A percentile compares a stretch with the other conserved stretches of the same genome.
Evolutionary conservation across 2,329 filamentous ascomycete species (phyloP).

Genomic region (Elsinoe ampelina): DNA sequence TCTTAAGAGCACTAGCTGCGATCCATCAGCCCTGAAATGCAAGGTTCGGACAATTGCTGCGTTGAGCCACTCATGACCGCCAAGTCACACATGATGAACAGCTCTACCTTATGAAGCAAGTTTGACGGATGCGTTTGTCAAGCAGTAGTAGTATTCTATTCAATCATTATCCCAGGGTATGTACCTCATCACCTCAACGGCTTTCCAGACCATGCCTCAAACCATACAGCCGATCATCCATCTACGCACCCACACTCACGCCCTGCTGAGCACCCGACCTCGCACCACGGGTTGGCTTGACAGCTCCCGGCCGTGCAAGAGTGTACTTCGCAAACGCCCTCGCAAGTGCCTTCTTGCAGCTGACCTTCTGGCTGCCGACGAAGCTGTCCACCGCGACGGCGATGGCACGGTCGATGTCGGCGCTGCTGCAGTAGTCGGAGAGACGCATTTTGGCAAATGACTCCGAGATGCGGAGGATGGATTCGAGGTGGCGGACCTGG

Average conservation of each 20-base stretch:
- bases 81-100: too few species aligned
- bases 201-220: not conserved
- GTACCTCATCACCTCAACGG: not conserved
- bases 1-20: too few species aligned
- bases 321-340: conserved; percentile 92
- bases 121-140: too few species aligned
- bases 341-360: conserved; percentile 91
- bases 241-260: conserved; percentile 16
- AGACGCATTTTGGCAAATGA: conserved; percentile 95
- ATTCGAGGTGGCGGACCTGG: conserved; percentile 92
- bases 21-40: too few species aligned
- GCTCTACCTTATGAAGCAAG: too few species aligned
- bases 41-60: too few species aligned
- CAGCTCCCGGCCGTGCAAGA: conserved; percentile 36
- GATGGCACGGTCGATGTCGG: conserved; percentile 94
- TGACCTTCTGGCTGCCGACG: conserved; percentile 91
- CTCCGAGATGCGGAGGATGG: conserved; percentile 91
- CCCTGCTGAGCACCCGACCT: not conserved
- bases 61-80: too few species aligned
- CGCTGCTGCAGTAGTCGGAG: conserved; percentile 83
- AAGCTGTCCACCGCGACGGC: conserved; percentile 95
- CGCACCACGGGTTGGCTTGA: conserved; percentile 16
- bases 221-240: not conserved
- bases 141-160: not conserved
- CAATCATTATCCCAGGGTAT: not conserved